phyloP scores from a whole-genome alignment of 2,329 filamentous ascomycete genomes.

The Aspergillus phoenicis region DNA sequence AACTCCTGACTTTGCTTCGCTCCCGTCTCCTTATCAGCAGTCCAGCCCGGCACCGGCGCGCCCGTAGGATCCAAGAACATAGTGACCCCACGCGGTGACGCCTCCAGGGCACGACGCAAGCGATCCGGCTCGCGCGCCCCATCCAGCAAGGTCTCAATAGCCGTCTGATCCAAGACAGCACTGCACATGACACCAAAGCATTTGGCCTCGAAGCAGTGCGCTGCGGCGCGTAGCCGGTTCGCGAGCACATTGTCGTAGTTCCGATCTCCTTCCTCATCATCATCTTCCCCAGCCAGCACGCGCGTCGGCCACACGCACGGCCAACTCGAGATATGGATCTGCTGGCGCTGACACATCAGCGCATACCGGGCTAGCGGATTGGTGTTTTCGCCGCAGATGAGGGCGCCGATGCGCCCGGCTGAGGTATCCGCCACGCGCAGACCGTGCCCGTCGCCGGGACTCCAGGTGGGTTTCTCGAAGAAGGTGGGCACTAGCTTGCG shows the following conservation, averaged over 20 bases:
- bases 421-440: slow-evolving; percentile 50
- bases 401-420: slow-evolving; percentile 12
- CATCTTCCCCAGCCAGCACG: not conserved
- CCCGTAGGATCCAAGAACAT: too few species aligned
- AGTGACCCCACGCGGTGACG: too few species aligned
- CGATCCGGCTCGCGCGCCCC: too few species aligned
- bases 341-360: slow-evolving; percentile 58
- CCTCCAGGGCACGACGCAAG: too few species aligned
- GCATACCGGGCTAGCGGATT: slow-evolving; percentile 58
- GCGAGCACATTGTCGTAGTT: slow-evolving; percentile 60
- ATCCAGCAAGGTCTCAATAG: slow-evolving; percentile 32
- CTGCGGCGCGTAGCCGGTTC: slow-evolving; percentile 56
- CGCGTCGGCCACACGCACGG: slow-evolving; percentile 59
- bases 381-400: slow-evolving; percentile 61
- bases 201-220: slow-evolving; percentile 62
- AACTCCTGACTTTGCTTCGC: too few species aligned
- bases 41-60: too few species aligned
- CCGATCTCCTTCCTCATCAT: too few species aligned
- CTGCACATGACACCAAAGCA: slow-evolving; percentile 58
- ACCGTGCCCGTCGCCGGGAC: slow-evolving; percentile 55
- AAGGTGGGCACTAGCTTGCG: slow-evolving; percentile 60
- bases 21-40: too few species aligned
- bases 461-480: slow-evolving; percentile 60
- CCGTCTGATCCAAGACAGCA: slow-evolving; percentile 46
- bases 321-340: slow-evolving; percentile 60